Base-by-base conservation (phyloP, 2,329 filamentous ascomycete species). In the Rugonectria rugulosa region DNA sequence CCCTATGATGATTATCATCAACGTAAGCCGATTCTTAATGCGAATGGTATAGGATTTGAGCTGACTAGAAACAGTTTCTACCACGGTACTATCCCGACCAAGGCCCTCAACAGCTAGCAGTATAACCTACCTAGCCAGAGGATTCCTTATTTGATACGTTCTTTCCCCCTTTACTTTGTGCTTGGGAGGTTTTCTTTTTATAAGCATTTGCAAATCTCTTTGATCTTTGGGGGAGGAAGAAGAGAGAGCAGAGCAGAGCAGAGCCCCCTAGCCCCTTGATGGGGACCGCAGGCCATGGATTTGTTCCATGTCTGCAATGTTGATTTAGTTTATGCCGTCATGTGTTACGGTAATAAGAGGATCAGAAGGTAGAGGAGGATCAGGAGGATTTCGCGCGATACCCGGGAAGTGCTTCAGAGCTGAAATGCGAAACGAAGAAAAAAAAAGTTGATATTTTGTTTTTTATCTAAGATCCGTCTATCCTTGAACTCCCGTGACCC, bases 1-100 rank as follows among this genome's bases (percentile, higher is more conserved):
- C 74, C 95, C 95, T 19, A 97, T 97, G 92, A 82, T 98, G 78
- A 96, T 98, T 74, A 91, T 97, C 70, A 94, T 98, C 80, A 97
- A 97, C 78, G 95, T 97, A 74, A 88, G 93, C 88, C 8, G 49
- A 21, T 11, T 3, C 17, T 42, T 32, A 7, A 5, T 29, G 6
- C 15, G 40, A 51, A 17, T n/a, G 4, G 14, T 6, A 15, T 15
- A 20, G 45, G 7, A 15, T 45, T 29, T 37, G 14, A 5, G 40
- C 60, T 59, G 15, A 34, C 11, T 42, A 4, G 36, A 14, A 32
- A 4, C 56, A 86, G 83, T 86, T 86, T 64, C 68, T 86, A 51
- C 84, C 84, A 42, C 81, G 84, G 68, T 86, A 85, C 63, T 82
- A 82, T 63, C 81, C 81, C 38, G 81, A 83, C 59, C 80, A 85